These are phyloP conservation scores for Penicillium flavigenum DNA, from an alignment of 495 filamentous ascomycete species.

Conservation along the genomic window DNA sequence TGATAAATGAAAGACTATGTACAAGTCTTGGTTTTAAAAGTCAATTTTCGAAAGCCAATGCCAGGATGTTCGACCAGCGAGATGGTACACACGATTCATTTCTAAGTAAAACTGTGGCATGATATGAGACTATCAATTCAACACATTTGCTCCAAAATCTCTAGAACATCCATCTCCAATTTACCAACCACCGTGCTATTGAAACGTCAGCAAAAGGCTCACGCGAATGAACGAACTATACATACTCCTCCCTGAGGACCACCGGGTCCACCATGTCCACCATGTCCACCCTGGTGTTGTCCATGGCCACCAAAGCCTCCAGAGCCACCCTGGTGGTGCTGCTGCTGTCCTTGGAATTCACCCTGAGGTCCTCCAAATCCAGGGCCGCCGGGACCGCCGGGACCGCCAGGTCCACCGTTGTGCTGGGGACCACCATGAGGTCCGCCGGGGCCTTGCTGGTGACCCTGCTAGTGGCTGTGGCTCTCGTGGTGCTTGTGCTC, in stretches of 20 bases:
- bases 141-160: not conserved
- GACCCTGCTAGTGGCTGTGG: not conserved
- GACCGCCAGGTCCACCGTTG: no score
- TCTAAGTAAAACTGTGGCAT: constrained; percentile 49
- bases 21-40: not conserved
- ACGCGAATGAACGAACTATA: not conserved
- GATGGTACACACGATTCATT: constrained; percentile 26
- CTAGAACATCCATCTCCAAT: not conserved
- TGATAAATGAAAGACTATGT: no score
- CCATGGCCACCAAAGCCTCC: no score
- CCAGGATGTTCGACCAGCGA: not conserved
- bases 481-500: not conserved
- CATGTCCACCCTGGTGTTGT: no score
- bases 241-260: constrained; percentile 1
- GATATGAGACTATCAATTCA: not conserved
- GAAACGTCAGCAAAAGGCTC: not conserved
- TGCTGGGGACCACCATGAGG: no score
- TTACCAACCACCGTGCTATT: constrained; percentile 2
- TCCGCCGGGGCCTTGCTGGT: no score
- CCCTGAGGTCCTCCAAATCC: no score
- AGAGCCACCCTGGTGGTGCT: no score
- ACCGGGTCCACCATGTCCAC: not conserved
- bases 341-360: no score
- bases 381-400: no score
- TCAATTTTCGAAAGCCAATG: not conserved